Evolutionary conservation across 1,284 basidiomycete species (phyloP), one percentile per base, ranked within the genome.

Genomic region (Ustilago lituana): DNA sequence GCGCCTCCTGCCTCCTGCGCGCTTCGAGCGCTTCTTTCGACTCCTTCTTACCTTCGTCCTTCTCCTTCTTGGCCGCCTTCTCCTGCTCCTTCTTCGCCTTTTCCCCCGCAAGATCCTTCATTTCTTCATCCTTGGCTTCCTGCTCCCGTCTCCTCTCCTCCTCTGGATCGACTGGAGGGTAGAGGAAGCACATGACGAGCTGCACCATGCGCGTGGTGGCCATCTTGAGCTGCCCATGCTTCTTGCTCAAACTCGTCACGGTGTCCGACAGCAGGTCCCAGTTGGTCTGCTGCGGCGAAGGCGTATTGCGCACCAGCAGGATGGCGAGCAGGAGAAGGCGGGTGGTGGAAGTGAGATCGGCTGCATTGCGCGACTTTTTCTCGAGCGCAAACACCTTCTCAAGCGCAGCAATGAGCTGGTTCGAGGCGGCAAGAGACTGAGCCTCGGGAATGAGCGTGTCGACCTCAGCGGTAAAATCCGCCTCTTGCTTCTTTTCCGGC

Each of bases 341-440:
- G 29, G 91, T 91, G 1, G 96, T 98, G 20, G 94, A 97, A 35
- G 88, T 83, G 47, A 94, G 86, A 86, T 98, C 96, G 50, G 94
- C 91, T 14, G 95, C 93, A 85, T 98, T 98, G 83, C 96, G 88
- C 5, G 95, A 90, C 83, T 96, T 94, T 84, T 99, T 99, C 85
- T 98, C 96, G 1, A 98, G 85, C 4, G 85, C 85, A 56, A 93
- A 87, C 52, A 98, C 88, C 84, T 92, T 93, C 83, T 99, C 96
- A 17, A 98, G 84, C 12, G 91, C 93, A 37, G 92, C 90, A 78
- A 90, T 87, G 38, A 94, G 86, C 83, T 90, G 89, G 38, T 91
- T 92, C 54, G 88, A 85, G 68, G 84, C 82, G 11, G 85, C 84
- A 10, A 86, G 74, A 37, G 80, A 60, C 67, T 85, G 84, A 0